Conservation (phyloP, 495 filamentous ascomycete genomes). For the Penicillium cinerascens region DNA sequence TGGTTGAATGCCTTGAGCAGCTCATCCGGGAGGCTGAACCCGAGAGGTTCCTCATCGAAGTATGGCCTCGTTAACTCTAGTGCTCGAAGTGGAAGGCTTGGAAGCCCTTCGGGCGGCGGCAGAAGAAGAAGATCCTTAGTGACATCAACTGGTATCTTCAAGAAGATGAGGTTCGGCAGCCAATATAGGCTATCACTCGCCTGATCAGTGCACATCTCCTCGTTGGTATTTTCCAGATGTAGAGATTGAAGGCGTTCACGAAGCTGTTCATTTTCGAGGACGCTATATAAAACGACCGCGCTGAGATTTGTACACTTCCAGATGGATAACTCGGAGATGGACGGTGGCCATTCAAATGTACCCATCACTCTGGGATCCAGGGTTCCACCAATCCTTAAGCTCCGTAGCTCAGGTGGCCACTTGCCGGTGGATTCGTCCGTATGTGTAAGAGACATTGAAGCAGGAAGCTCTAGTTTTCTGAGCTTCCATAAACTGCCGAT, state of each 20-base stretch:
- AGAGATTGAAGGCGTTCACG: not conserved
- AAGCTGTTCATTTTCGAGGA: constrained; percentile 7
- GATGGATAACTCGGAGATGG: constrained; percentile 24
- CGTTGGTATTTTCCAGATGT: not conserved
- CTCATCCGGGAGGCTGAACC: not conserved
- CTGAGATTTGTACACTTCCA: constrained; percentile 26
- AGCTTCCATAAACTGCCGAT: constrained; percentile 49
- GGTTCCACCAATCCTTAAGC: constrained; percentile 28
- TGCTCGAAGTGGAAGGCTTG: not conserved
- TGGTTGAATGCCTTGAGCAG: not conserved
- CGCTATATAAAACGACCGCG: not conserved
- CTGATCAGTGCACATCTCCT: not conserved
- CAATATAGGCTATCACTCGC: not conserved
- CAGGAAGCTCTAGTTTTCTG: constrained; percentile 52
- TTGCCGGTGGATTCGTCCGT: not conserved
- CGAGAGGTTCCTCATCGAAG: not conserved
- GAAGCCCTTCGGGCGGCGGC: not conserved
- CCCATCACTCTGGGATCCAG: constrained; percentile 19
- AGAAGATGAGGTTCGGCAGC: not conserved
- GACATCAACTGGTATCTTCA: constrained; percentile 6
- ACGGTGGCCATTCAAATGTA: constrained; percentile 29
- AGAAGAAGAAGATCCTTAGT: not conserved
- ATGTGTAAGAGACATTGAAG: constrained; percentile 36
- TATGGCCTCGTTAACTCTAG: not conserved
- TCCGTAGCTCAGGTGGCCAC: constrained; percentile 29